Percentiles rank a stretch among this genome's conserved stretches.
Evolutionary conservation across 257 asterid species (phyloP).

Genomic region (Fraxinus americana): DNA sequence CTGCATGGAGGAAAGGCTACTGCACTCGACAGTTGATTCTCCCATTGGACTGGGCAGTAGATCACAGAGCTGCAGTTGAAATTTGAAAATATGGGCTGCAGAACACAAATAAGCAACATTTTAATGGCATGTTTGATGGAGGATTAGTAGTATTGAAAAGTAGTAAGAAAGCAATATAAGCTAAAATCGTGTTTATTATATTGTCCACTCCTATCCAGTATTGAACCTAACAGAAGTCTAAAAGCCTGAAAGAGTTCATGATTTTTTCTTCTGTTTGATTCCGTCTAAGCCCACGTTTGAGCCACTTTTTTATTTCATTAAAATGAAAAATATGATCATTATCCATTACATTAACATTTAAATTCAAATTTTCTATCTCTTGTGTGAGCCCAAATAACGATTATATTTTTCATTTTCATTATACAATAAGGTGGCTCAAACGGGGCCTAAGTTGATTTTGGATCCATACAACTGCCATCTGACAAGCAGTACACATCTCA

Average conservation of each 20-base stretch:
- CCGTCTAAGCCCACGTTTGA: background rate
- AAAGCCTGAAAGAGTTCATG: constrained; percentile 41
- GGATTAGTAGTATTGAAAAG: background rate
- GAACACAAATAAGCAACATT: background rate
- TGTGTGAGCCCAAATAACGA: no score
- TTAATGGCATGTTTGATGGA: background rate
- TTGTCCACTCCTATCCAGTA: background rate
- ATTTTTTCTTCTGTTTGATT: constrained; percentile 67
- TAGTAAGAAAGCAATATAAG: background rate
- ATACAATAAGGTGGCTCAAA: no score
- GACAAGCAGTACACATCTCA: constrained; percentile 65
- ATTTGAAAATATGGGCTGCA: constrained; percentile 22
- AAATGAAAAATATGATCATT: no score
- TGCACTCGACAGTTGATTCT: constrained; percentile 77
- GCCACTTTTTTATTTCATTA: no score
- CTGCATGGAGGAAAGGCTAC: constrained; percentile 55
- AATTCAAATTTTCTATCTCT: no score
- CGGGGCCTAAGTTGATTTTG: constrained; percentile 50
- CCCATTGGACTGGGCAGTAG: constrained; percentile 86
- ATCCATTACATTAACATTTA: no score
- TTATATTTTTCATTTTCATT: no score
- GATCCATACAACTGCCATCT: constrained; percentile 95
- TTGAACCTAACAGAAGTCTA: background rate
- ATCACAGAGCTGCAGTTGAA: constrained; percentile 64
- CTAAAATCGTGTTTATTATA: background rate